Conservation (phyloP, 192 early-diverging fungal genomes). For the Backusella circina region DNA sequence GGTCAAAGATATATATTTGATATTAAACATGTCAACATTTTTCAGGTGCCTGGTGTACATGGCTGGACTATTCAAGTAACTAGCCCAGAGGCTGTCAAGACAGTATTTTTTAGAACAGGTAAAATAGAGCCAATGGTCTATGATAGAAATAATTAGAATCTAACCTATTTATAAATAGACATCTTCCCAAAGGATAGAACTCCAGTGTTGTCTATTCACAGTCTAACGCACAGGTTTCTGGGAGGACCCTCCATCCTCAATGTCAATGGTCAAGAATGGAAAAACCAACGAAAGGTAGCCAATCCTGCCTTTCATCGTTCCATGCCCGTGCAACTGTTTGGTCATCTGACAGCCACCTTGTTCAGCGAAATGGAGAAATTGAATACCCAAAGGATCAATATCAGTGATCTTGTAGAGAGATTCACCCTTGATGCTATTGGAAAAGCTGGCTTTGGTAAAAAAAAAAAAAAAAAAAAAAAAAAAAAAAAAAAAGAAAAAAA, state of each 20-base stretch:
- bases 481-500: background rate
- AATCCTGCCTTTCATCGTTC: constrained; percentile 28
- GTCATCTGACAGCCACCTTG: background rate
- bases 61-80: background rate
- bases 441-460: constrained; percentile 21
- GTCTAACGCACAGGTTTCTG: background rate
- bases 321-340: constrained; percentile 21
- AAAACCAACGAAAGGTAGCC: constrained; percentile 4
- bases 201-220: background rate
- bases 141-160: background rate
- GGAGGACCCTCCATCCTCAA: background rate
- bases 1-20: background rate
- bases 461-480: background rate
- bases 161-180: background rate
- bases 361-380: constrained; percentile 1
- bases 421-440: constrained; percentile 26
- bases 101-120: constrained; percentile 8
- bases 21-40: background rate
- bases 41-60: background rate
- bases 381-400: background rate
- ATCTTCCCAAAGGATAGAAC: constrained; percentile 4
- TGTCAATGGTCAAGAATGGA: background rate
- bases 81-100: background rate
- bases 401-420: background rate
- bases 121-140: too few relatives aligned